Conservation (phyloP, 1,284 basidiomycete genomes). For the Ceratobasidium sp. region DNA sequence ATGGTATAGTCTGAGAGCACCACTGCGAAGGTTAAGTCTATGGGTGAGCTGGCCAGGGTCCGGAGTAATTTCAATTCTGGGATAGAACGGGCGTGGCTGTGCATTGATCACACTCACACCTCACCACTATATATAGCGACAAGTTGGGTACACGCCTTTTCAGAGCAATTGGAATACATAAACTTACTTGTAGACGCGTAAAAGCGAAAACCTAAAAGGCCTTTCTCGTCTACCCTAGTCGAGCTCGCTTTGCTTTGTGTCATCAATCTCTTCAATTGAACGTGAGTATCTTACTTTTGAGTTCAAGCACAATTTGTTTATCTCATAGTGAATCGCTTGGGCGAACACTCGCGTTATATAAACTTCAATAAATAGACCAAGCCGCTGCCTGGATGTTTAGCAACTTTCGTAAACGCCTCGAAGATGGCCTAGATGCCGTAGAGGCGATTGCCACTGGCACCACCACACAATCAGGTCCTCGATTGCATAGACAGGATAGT, state of each 20-base stretch:
- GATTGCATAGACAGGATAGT: conserved; percentile 24
- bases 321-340: not conserved
- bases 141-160: too few relatives aligned
- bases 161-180: too few relatives aligned
- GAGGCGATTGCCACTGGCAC: conserved; percentile 48
- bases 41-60: too few relatives aligned
- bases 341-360: not conserved
- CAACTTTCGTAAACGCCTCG: conserved; percentile 48
- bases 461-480: conserved; percentile 30
- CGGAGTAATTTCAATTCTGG: too few relatives aligned
- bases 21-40: too few relatives aligned
- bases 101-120: too few relatives aligned
- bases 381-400: conserved; percentile 17
- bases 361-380: not conserved
- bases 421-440: conserved; percentile 50
- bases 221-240: not conserved
- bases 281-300: conserved; percentile 13
- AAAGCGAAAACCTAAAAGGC: too few relatives aligned
- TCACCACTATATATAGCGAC: too few relatives aligned
- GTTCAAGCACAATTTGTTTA: conserved; percentile 10
- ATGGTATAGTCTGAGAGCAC: too few relatives aligned
- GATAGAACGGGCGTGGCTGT: too few relatives aligned
- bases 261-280: not conserved
- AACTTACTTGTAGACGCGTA: too few relatives aligned
- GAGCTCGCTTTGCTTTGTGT: not conserved